A percentile compares a stretch with the other conserved stretches of the same genome.
Conservation (phyloP, 371 early-diverging fungal species). For the Entomophthora muscae region DNA sequence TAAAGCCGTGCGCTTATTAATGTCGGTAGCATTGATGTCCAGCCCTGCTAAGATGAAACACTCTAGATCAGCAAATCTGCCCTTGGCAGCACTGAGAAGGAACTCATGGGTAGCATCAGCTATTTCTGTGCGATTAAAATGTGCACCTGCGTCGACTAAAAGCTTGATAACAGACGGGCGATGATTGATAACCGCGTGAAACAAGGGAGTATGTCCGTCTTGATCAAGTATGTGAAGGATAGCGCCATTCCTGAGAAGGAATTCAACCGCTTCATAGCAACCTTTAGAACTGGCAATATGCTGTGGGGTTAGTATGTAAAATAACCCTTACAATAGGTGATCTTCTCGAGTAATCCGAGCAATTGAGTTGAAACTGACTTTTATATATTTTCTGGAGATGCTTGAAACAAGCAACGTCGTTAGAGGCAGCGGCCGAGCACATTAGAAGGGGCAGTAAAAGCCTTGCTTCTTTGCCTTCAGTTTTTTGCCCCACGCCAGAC, state of each 20-base stretch:
- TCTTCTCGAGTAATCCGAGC: constrained; percentile 75
- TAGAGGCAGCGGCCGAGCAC: constrained; percentile 73
- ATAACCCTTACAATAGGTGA: constrained; percentile 29
- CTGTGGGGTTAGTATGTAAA: not conserved
- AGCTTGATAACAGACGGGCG: constrained; percentile 38
- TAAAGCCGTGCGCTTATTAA: constrained; percentile 36
- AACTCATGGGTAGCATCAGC: constrained; percentile 28
- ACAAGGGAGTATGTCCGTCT: constrained; percentile 79
- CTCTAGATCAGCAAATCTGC: constrained; percentile 27
- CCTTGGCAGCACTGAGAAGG: constrained; percentile 15
- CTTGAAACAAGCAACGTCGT: constrained; percentile 60
- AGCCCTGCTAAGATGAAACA: constrained; percentile 33
- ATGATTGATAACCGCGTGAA: constrained; percentile 49
- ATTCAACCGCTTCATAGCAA: constrained; percentile 44
- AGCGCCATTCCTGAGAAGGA: constrained; percentile 66
- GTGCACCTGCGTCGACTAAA: constrained; percentile 70
- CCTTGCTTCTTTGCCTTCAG: constrained; percentile 28
- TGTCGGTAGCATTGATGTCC: constrained; percentile 25
- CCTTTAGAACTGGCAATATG: constrained; percentile 78
- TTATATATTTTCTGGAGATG: constrained; percentile 28
- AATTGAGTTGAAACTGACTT: constrained; percentile 32
- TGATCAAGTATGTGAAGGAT: constrained; percentile 84
- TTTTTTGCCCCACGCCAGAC: not conserved
- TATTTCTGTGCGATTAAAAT: constrained; percentile 63
- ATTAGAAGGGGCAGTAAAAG: constrained; percentile 65